Base-by-base conservation (phyloP, 2,329 filamentous ascomycete species). In the Fusarium ambrosium region DNA sequence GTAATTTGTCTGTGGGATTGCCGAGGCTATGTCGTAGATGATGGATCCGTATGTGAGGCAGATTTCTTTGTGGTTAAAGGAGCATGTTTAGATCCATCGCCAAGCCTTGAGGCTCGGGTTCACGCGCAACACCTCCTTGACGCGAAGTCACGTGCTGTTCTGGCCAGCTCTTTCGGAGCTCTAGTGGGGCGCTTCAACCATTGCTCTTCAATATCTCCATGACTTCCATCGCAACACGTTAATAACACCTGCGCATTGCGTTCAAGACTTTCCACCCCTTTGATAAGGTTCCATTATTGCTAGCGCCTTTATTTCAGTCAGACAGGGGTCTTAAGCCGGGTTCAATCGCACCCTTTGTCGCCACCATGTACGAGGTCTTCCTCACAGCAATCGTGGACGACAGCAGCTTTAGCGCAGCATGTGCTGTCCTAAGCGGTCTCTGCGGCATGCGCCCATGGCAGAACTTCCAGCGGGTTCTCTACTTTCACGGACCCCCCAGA, bases 391-490 rank as follows among this genome's bases (percentile, higher is more conserved):
- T 86, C 55, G 85, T 92, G 63, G 83, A 84, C 20, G 85, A 88
- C 64, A 83, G 81, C 68, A 88, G 90, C 74, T 83, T 89, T 39
- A 80, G 83, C 59, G 85, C 82, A 67, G 87, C 87, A 22, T 85
- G 87, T 64, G 85, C 87, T 1, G 84, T 92, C 11, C 81, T 92
- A 8, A 85, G 88, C 67, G 90, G 90, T 20, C 84, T 90, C 71
- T 89, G 88, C 69, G 89, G 86, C 76, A 91, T 90, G 87, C 82
- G 84, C 3, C 86, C 89, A 1, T 87, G 86, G 75, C 84, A 86
- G 66, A 83, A 84, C 3, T 72, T 89, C 24, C 85, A 86, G 43
- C 86, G 89, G 18, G 85, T 90, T 10, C 83, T 91, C 59, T 89
- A 88, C 78, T 91, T 87, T 74, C 85, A 87, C 48, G 88, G 88